Percentiles rank a stretch among this genome's conserved stretches.
phyloP scores from a whole-genome alignment of 1,284 basidiomycete genomes.

The Tylopilus sp. region DNA sequence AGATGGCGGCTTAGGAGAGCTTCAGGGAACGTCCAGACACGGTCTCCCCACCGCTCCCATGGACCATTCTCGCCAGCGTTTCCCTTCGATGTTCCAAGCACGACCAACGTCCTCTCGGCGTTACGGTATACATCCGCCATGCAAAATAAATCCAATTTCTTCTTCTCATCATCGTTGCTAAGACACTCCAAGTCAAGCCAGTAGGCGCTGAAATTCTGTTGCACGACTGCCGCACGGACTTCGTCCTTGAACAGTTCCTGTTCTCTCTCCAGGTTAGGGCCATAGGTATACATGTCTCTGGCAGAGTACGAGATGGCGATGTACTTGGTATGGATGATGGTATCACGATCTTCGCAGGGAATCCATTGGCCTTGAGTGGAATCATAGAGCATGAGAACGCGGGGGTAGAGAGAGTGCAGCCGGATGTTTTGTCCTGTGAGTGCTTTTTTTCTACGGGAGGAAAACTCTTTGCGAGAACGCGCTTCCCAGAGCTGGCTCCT shows the following conservation, averaged over 20 bases:
- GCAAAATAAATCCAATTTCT: constrained; percentile 28
- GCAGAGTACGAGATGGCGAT: constrained; percentile 28
- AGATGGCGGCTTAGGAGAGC: constrained; percentile 26
- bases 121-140: constrained; percentile 31
- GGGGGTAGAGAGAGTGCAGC: constrained; percentile 28
- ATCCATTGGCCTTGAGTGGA: constrained; percentile 14
- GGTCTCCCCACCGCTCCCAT: constrained; percentile 31
- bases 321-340: constrained; percentile 15
- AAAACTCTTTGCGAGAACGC: constrained; percentile 27
- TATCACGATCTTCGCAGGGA: neutral
- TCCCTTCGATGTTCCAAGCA: constrained; percentile 7
- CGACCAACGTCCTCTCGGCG: constrained; percentile 25
- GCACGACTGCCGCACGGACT: constrained; percentile 12
- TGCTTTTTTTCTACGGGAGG: constrained; percentile 7
- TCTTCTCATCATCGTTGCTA: constrained; percentile 22
- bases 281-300: constrained; percentile 19
- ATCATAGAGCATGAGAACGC: constrained; percentile 16
- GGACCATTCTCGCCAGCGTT: neutral
- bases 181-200: constrained; percentile 32
- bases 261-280: constrained; percentile 9
- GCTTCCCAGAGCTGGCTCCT: constrained; percentile 30
- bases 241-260: constrained; percentile 15
- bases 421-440: constrained; percentile 6
- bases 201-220: constrained; percentile 18
- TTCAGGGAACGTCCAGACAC: constrained; percentile 11